phyloP scores from a whole-genome alignment of 257 asterid species.

The Nicotiana knightiana region DNA sequence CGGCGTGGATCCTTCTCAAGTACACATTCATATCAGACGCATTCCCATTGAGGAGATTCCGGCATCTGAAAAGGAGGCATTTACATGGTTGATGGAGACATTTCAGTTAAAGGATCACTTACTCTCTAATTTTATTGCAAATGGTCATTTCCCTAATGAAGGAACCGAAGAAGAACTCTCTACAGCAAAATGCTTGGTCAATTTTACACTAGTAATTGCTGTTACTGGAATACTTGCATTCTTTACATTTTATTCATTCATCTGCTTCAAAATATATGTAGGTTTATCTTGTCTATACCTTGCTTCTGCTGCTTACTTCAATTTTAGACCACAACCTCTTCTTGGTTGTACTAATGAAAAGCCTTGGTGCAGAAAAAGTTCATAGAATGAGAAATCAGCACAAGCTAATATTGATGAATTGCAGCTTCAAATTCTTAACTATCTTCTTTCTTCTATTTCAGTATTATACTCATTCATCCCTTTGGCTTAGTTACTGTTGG shows the following conservation, averaged over 20 bases:
- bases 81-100: slow-evolving; percentile 58
- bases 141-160: slow-evolving; percentile 57
- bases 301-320: slow-evolving; percentile 45
- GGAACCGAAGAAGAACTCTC: slow-evolving; percentile 54
- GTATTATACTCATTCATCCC: background rate
- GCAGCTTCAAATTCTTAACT: background rate
- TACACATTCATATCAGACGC: slow-evolving; percentile 67
- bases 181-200: slow-evolving; percentile 37
- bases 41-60: slow-evolving; percentile 46
- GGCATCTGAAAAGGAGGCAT: slow-evolving; percentile 33
- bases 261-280: slow-evolving; percentile 65
- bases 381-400: background rate
- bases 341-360: background rate
- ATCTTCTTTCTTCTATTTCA: background rate
- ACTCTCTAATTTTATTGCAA: slow-evolving; percentile 47
- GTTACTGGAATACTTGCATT: slow-evolving; percentile 43
- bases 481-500: background rate
- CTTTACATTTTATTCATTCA: slow-evolving; percentile 56
- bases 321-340: slow-evolving; percentile 46
- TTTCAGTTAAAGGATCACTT: slow-evolving; percentile 58
- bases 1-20: slow-evolving; percentile 81
- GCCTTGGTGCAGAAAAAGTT: background rate
- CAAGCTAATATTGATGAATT: background rate
- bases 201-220: slow-evolving; percentile 38
- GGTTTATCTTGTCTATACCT: slow-evolving; percentile 47